A percentile compares a stretch with the other conserved stretches of the same genome.
Evolutionary conservation across 768 basidiomycete species (phyloP).

Genomic region (Dentipellis sp.): DNA sequence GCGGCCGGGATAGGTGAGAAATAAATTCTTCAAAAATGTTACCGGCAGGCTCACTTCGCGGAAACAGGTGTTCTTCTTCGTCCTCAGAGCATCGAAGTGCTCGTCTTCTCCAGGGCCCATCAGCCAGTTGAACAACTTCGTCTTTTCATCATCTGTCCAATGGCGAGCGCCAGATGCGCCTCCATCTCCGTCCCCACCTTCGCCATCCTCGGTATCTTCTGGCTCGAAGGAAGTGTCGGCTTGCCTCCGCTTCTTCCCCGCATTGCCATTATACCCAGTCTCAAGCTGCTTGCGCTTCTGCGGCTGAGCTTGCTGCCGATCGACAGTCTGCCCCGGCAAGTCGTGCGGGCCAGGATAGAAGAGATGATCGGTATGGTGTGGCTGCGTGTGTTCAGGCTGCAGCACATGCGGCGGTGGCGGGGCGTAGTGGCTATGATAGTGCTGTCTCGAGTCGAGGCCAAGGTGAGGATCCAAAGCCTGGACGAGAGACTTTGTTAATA

Average conservation of each 20-base stretch:
- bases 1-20: background rate
- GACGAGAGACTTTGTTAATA: slow-evolving; percentile 1
- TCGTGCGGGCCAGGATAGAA: slow-evolving; percentile 10
- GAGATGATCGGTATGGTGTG: slow-evolving; percentile 14
- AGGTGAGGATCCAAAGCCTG: slow-evolving; percentile 16
- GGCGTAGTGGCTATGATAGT: slow-evolving; percentile 13
- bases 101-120: slow-evolving; percentile 65
- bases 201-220: slow-evolving; percentile 14
- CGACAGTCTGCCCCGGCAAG: slow-evolving; percentile 10
- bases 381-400: slow-evolving; percentile 9
- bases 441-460: slow-evolving; percentile 14
- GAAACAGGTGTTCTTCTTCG: slow-evolving; percentile 76
- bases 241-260: slow-evolving; percentile 12
- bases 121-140: slow-evolving; percentile 69
- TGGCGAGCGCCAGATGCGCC: slow-evolving; percentile 56
- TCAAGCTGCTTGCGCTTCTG: slow-evolving; percentile 15
- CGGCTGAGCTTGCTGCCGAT: slow-evolving; percentile 6
- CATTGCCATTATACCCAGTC: slow-evolving; percentile 3
- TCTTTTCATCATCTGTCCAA: slow-evolving; percentile 81
- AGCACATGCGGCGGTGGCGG: slow-evolving; percentile 8
- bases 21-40: background rate
- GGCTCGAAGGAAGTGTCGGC: slow-evolving; percentile 8
- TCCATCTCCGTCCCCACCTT: slow-evolving; percentile 14
- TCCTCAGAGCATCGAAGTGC: slow-evolving; percentile 69
- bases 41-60: slow-evolving; percentile 47